phyloP scores from a whole-genome alignment of 495 filamentous ascomycete species.

The Xylaria scruposa region DNA sequence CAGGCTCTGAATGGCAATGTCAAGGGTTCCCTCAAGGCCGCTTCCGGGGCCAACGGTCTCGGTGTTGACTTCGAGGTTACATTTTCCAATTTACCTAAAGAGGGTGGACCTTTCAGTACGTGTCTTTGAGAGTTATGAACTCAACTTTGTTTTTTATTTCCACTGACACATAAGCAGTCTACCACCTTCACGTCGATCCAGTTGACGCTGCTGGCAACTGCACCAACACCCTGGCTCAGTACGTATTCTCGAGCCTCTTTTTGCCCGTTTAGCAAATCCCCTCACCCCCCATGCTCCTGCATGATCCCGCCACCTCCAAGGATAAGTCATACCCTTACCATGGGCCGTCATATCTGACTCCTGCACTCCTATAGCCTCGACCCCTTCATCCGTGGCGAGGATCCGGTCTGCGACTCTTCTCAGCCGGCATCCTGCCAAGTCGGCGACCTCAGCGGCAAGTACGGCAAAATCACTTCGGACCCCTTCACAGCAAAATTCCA shows the following conservation, averaged over 20 bases:
- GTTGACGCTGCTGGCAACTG: slow-evolving; percentile 82
- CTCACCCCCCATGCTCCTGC: slow-evolving; percentile 38
- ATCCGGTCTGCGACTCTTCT: slow-evolving; percentile 65
- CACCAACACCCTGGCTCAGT: slow-evolving; percentile 69
- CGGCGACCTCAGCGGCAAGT: slow-evolving; percentile 85
- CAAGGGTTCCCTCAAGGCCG: slow-evolving; percentile 66
- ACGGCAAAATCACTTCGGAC: slow-evolving; percentile 65
- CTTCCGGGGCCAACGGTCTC: slow-evolving; percentile 59
- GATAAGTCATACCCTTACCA: slow-evolving; percentile 2
- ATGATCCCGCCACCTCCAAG: slow-evolving; percentile 42
- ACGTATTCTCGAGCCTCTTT: slow-evolving; percentile 7
- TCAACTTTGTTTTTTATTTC: background rate
- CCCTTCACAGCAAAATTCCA: slow-evolving; percentile 58
- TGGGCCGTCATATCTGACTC: background rate
- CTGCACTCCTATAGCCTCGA: slow-evolving; percentile 38
- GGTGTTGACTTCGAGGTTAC: slow-evolving; percentile 68
- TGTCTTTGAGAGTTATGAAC: slow-evolving; percentile 26
- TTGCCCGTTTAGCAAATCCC: background rate
- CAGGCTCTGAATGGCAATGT: slow-evolving; percentile 61
- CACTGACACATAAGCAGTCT: slow-evolving; percentile 58
- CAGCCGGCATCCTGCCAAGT: slow-evolving; percentile 76
- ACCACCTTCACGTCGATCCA: slow-evolving; percentile 81
- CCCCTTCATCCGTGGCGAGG: slow-evolving; percentile 65
- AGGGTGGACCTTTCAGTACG: slow-evolving; percentile 75
- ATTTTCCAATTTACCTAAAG: slow-evolving; percentile 69